Evolutionary conservation across 1,284 basidiomycete genomes (phyloP), one percentile per base, ranked within the genome.

Genomic region (Anthracocystis walkeri): DNA sequence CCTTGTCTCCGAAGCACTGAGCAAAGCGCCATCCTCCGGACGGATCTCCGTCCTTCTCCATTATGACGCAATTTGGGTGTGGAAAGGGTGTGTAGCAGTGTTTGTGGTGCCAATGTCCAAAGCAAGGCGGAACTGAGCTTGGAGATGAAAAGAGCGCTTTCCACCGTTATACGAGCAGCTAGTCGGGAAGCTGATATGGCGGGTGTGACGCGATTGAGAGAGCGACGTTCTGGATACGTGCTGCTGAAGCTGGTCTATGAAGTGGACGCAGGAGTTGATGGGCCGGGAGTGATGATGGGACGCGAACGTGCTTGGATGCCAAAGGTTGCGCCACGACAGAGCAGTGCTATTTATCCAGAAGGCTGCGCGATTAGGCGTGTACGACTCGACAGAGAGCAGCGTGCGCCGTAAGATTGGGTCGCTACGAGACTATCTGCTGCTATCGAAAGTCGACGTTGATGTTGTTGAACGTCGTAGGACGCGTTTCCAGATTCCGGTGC

Each of bases 1-100:
- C 86, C 77, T 86, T 86, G 64, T 86, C 85, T 82, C 97, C 97
- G 86, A 99, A 99, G 88, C 97, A 99, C 86, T 99, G 97, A 59
- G 97, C 97, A 87, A 99, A 99, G 82, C 95, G 92, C 97, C 97
- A 99, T 84, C 82, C 82, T 33, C 80, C 81, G 10, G 82, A 84
- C 16, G 84, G 77, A 51, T 84, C 82, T 57, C 79, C 78, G 25
- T 85, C 83, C 57, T 78, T 77, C 56, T 82, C 79, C 80, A 82
- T 77, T 66, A 33, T 71, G 58, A 18, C 21, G 27, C 33, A 33
- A n/a, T 54, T 46, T 7, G 49, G 20, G 46, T 46, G 50, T 49
- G 46, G 45, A 7, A 35, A 41, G 46, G 41, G 29, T 55, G 45
- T 55, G 23, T 60, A 41, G 45, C 46, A 33, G 23, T 10, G 45